Conservation (phyloP, 2,329 filamentous ascomycete species). For the Biscogniauxia marginata region DNA sequence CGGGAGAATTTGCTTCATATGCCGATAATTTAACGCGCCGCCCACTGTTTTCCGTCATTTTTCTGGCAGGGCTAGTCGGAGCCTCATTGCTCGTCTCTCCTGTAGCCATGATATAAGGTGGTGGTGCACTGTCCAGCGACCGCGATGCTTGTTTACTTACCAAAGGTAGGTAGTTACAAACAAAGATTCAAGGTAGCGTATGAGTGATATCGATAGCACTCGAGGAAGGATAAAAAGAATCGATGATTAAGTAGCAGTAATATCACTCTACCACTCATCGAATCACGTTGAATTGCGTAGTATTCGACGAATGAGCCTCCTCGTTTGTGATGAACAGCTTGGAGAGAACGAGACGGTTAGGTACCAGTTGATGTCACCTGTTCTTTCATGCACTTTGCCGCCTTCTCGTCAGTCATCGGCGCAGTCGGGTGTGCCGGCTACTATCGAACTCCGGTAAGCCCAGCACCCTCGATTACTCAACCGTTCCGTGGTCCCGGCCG, state of each 20-base stretch:
- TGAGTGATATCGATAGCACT: neutral
- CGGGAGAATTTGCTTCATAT: constrained; percentile 9
- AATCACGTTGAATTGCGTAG: neutral
- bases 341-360: neutral
- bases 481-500: neutral
- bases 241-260: neutral
- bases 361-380: neutral
- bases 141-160: neutral
- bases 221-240: neutral
- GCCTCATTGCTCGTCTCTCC: constrained; percentile 2
- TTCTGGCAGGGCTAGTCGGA: neutral
- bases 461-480: neutral
- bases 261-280: neutral
- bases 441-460: neutral
- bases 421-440: neutral
- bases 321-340: neutral
- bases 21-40: constrained; percentile 3
- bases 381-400: neutral
- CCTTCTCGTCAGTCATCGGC: neutral
- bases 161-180: neutral
- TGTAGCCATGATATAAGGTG: constrained; percentile 6
- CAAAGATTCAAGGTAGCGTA: neutral
- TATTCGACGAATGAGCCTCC: neutral
- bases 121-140: neutral
- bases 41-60: neutral